Evolutionary conservation across 768 basidiomycete genomes (phyloP), one percentile per base, ranked within the genome.

Genomic region (Xerocomus potaroensis): DNA sequence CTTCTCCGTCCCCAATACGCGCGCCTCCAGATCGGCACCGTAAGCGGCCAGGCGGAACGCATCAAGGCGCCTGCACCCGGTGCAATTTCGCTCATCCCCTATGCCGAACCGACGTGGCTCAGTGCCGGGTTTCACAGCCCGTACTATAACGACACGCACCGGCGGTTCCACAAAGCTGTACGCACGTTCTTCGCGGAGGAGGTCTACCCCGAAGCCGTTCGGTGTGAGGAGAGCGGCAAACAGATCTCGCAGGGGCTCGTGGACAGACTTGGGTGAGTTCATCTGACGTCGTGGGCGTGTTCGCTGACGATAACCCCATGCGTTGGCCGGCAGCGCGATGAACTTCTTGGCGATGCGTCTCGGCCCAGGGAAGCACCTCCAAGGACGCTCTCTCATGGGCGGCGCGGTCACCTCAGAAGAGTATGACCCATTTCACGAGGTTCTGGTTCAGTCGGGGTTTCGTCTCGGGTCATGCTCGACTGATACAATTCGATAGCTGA

Each of bases 361-460:
- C 45, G 85, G 84, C 16, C 84, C 84, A 0, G 92, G 91, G 22
- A 88, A 88, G 64, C 92, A 96, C 58, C 73, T 97, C 19, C 77
- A 87, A 63, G 94, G 94, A 7, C 73, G 80, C 18, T 78, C 73
- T 26, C 71, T 98, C 21, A 84, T 92, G 76, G 81, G 78, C 43
- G 94, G 91, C 4, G 60, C 84, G 21, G 83, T 94, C 33, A 80
- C 79, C 53, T 84, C 91, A 6, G 91, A 94, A 61, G 80, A 86
- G 48, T 97, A 87, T 57, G 90, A 96, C 65, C 93, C 94, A 60
- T 98, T 98, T 75, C 86, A 96, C 59, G 94, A 91, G 73, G 86
- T 84, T 46, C 50, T 10, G 57, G 50, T n/a, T 4, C 23, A 9
- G 22, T 16, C 30, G 15, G n/a, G n/a, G n/a, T n/a, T 19, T 53